Base-by-base conservation (phyloP, 805 yeast genomes). In the Candida sonorensis region DNA sequence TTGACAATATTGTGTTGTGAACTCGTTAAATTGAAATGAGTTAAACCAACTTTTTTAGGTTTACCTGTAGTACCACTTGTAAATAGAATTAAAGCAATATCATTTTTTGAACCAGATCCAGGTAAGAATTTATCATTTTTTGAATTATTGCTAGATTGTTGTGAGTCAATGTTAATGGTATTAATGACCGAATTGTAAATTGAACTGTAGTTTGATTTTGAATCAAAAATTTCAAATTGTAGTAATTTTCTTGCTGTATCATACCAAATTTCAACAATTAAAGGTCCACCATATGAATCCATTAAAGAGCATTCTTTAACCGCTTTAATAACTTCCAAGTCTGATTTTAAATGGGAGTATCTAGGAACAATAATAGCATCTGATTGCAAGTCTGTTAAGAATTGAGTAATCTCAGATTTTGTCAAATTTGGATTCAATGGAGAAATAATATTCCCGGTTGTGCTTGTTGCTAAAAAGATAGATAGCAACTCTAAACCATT, bases 61-160 rank as follows among this genome's bases (percentile, higher is more conserved):
- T 77, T 67, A 3, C 86, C 85, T 2, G 87, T 80, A 7, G 87
- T 80, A 19, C 88, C 88, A 29, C 81, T 72, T 7, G 88, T 80
- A 55, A 80, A 86, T 29, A 80, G 57, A 17, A 80, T 74, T 52
- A 80, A 56, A 3, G 85, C 85, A 23, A 74, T 65, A 36, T 77
- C 80, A 28, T 65, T 33, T 27, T 29, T 30, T n/a, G 19, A 18
- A 8, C 45, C 41, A 2, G 43, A 30, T 6, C 47, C 50, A n/a
- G n/a, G n/a, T n/a, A n/a, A n/a, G n/a, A n/a, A n/a, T n/a, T n/a
- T n/a, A n/a, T n/a, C n/a, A n/a, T n/a, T n/a, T n/a, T n/a, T n/a
- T n/a, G n/a, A n/a, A n/a, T n/a, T n/a, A n/a, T n/a, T n/a, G n/a
- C n/a, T n/a, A n/a, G 42, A 20, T 26, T 35, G 31, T n/a, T 15